These are phyloP conservation scores for Penicillium chermesinum DNA, from an alignment of 495 filamentous ascomycete species.

Conservation along the genomic window DNA sequence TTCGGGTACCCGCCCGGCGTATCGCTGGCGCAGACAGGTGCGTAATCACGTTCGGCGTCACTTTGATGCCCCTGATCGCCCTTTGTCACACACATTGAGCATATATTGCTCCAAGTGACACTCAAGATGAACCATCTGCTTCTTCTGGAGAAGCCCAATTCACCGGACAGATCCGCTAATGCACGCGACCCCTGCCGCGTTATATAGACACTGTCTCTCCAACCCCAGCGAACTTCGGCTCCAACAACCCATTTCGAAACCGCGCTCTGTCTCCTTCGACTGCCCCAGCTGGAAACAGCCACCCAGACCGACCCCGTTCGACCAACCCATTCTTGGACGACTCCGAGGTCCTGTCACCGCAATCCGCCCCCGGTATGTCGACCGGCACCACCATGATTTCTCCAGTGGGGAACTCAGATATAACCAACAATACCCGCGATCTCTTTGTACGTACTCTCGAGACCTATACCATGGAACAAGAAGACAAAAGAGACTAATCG, in stretches of 20 bases:
- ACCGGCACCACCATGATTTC: slow-evolving; percentile 54
- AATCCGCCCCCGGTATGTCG: slow-evolving; percentile 37
- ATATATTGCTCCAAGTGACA: not conserved
- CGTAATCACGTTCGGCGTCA: slow-evolving; percentile 21
- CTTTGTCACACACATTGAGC: not conserved
- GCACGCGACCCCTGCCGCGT: not conserved
- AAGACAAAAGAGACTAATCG: slow-evolving; percentile 3
- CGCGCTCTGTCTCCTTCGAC: slow-evolving; percentile 70
- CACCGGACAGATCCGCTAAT: not conserved
- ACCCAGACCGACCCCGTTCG: slow-evolving; percentile 66
- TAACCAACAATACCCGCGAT: slow-evolving; percentile 66
- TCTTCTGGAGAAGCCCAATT: not conserved
- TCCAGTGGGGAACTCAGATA: slow-evolving; percentile 44
- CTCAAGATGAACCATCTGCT: not conserved
- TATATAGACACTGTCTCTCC: slow-evolving; percentile 27
- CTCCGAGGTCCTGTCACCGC: slow-evolving; percentile 48
- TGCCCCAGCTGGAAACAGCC: slow-evolving; percentile 31
- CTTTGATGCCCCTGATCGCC: not conserved
- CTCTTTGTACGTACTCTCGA: slow-evolving; percentile 80
- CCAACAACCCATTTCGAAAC: slow-evolving; percentile 99
- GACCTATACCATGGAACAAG: no score
- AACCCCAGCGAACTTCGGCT: slow-evolving; percentile 62
- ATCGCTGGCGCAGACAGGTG: slow-evolving; percentile 36
- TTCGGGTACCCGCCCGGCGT: slow-evolving; percentile 36
- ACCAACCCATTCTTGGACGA: slow-evolving; percentile 91